Conservation (phyloP, 2,329 filamentous ascomycete genomes). For the Neodidymelliopsis sp. region DNA sequence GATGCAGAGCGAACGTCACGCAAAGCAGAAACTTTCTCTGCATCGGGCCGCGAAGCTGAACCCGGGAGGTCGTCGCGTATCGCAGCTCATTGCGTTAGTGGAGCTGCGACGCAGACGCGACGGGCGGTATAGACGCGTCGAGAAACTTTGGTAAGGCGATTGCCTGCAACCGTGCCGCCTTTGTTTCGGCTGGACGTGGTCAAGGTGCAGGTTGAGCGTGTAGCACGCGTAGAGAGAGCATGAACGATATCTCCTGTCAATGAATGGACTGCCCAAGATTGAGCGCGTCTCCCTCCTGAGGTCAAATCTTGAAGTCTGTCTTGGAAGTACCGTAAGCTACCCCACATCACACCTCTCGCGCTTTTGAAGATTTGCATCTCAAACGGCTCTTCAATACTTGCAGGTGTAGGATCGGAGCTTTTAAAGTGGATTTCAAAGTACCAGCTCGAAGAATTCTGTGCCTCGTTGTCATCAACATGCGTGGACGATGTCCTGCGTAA, state of each 20-base stretch:
- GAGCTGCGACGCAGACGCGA: conserved; percentile 34
- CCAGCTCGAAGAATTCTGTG: neutral
- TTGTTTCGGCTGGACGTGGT: conserved; percentile 5
- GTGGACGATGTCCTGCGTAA: conserved; percentile 25
- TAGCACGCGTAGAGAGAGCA: neutral
- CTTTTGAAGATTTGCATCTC: too few species aligned
- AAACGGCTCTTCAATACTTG: too few species aligned
- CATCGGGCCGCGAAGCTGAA: conserved; percentile 18
- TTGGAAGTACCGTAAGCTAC: conserved; percentile 4
- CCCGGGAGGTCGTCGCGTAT: conserved; percentile 16
- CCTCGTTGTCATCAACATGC: conserved; percentile 7
- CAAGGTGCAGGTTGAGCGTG: neutral
- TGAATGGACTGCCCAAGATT: too few species aligned
- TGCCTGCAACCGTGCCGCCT: conserved; percentile 32
- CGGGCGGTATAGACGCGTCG: conserved; percentile 45
- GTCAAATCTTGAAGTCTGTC: too few species aligned
- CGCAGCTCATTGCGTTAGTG: conserved; percentile 35
- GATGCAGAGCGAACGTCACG: conserved; percentile 26
- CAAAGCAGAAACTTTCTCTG: conserved; percentile 17
- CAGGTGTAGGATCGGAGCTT: too few species aligned
- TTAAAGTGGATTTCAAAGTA: too few species aligned
- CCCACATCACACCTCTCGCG: conserved; percentile 8
- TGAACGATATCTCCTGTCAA: neutral
- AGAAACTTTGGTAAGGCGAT: conserved; percentile 34
- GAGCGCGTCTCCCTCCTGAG: too few species aligned